Base-by-base conservation (phyloP, 768 basidiomycete species). In the Cyathus striatus region DNA sequence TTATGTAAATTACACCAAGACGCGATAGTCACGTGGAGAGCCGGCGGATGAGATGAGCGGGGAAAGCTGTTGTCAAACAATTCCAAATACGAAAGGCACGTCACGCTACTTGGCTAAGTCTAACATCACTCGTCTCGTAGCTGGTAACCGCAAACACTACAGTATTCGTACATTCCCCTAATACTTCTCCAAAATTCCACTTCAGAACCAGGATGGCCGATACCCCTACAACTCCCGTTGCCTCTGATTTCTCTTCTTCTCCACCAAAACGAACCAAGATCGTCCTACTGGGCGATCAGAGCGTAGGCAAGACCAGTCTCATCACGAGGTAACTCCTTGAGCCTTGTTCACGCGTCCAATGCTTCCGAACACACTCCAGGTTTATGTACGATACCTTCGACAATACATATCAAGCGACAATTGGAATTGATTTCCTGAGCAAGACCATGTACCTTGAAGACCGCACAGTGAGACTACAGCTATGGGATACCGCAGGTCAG, bases 341-440 rank as follows among this genome's bases (percentile, higher is more conserved):
- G 32, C 24, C 41, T 48, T 46, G 39, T 42, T 14, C 38, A 38
- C 38, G 26, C 47, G n/a, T 16, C 22, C 30, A 38, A 45, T 35
- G 46, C 46, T 48, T 22, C n/a, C 34, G 41, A 42, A 17, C 24
- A 34, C 37, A 34, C 21, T 23, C 6, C 43, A 94, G 90, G 68
- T 89, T 90, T 62, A 94, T 98, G 96, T 99, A 99, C 63, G 96
- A 99, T 68, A 98, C 96, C 1, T 99, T 99, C 64, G 96, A 99
- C 74, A 98, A 98, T 65, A 98, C 95, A 34, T 99, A 99, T 64
- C 90, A 92, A 61, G 92, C 92, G 16, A 95, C 92, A 7, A 95
- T 95, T 59, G 92, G 95, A 45, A 99, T 99, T 65, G 96, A 99
- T 70, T 99, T 99, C 63, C 72, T 99, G 66, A 95, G 92, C 70